These are phyloP conservation scores for Gymnopilus junonius DNA, from an alignment of 768 basidiomycete species.

Conservation along the genomic window DNA sequence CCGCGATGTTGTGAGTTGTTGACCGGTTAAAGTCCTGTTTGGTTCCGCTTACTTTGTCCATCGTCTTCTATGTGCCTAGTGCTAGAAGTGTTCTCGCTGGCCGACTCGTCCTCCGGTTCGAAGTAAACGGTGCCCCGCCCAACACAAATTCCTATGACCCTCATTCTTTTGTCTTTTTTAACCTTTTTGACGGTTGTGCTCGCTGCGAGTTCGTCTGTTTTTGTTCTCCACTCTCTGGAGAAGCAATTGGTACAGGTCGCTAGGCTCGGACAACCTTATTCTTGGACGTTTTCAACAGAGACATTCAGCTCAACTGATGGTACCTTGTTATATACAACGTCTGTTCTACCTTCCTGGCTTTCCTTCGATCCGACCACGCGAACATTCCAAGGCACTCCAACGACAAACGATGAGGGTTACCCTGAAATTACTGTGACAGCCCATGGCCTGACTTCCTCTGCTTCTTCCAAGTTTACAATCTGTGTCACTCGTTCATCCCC, in stretches of 20 bases:
- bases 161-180: slow-evolving; percentile 60
- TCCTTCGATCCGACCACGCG: slow-evolving; percentile 62
- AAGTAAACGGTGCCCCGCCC: slow-evolving; percentile 46
- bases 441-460: slow-evolving; percentile 52
- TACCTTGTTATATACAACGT: slow-evolving; percentile 52
- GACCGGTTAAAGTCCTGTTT: slow-evolving; percentile 13
- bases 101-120: slow-evolving; percentile 50
- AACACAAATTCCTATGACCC: slow-evolving; percentile 63
- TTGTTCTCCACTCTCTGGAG: slow-evolving; percentile 62
- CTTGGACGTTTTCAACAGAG: slow-evolving; percentile 66
- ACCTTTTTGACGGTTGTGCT: slow-evolving; percentile 41
- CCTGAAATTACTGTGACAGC: slow-evolving; percentile 67
- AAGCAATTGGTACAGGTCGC: slow-evolving; percentile 82
- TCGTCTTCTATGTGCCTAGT: slow-evolving; percentile 10
- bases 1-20: slow-evolving; percentile 35
- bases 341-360: slow-evolving; percentile 75
- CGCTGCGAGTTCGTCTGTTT: slow-evolving; percentile 43
- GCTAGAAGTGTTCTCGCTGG: slow-evolving; percentile 56
- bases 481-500: slow-evolving; percentile 58
- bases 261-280: slow-evolving; percentile 62
- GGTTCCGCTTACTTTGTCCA: neutral
- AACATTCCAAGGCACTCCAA: slow-evolving; percentile 75
- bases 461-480: slow-evolving; percentile 57
- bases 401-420: slow-evolving; percentile 62
- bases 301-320: slow-evolving; percentile 65